These are phyloP conservation scores for Zopfia rhizophila DNA, from an alignment of 2,329 filamentous ascomycete genomes.

Conservation along the genomic window DNA sequence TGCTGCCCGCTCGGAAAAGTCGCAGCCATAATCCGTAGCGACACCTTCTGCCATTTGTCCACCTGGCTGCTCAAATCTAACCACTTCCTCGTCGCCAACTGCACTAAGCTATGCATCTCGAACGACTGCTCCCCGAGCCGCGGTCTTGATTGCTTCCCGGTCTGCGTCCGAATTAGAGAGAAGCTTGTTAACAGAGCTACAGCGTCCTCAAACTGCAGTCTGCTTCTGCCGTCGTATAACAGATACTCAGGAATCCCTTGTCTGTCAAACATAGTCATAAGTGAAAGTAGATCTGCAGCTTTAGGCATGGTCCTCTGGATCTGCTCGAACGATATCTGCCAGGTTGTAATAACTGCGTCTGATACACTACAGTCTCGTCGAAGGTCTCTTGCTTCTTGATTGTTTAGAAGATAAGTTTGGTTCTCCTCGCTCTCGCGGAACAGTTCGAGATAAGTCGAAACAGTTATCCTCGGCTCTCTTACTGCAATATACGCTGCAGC, in stretches of 20 bases:
- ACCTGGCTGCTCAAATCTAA: no score
- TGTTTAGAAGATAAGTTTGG: slow-evolving; percentile 14
- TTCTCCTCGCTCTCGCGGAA: slow-evolving; percentile 47
- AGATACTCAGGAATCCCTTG: slow-evolving; percentile 51
- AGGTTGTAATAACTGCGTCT: slow-evolving; percentile 47
- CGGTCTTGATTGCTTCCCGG: not conserved
- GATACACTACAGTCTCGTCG: slow-evolving; percentile 39
- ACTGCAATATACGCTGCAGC: slow-evolving; percentile 17
- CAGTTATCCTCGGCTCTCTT: slow-evolving; percentile 21
- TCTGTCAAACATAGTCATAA: slow-evolving; percentile 59
- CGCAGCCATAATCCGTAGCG: no score
- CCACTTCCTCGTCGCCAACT: no score
- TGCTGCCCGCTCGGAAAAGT: no score
- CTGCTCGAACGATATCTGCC: slow-evolving; percentile 36
- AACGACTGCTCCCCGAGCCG: no score
- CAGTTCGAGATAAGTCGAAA: slow-evolving; percentile 47
- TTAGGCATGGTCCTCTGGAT: slow-evolving; percentile 35
- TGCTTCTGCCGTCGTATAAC: slow-evolving; percentile 23
- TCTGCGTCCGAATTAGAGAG: slow-evolving; percentile 5
- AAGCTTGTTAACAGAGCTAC: slow-evolving; percentile 5
- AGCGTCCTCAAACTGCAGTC: slow-evolving; percentile 9
- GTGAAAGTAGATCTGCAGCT: slow-evolving; percentile 53
- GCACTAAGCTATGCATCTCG: no score
- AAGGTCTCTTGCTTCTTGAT: slow-evolving; percentile 34
- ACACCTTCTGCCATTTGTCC: no score